Base-by-base conservation (phyloP, 768 basidiomycete genomes). In the Mycena olivaceomarginata region DNA sequence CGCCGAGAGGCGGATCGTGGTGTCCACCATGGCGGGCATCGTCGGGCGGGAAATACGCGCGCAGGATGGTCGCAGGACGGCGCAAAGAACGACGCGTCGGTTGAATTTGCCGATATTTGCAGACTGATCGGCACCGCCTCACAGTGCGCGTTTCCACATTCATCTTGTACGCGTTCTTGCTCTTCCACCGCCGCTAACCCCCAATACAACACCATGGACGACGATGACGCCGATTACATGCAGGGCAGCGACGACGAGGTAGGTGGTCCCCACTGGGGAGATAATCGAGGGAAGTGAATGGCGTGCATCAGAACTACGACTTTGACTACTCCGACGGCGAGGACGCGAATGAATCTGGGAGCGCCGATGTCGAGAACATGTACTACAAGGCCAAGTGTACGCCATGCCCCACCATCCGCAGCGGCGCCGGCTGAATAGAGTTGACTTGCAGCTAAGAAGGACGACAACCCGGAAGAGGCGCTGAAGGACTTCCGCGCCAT, bases 361-460 rank as follows among this genome's bases (percentile, higher is more conserved):
- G 92, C 69, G 95, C 93, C 37, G 98, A 98, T 86, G 93, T 98
- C 60, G 98, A 99, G 88, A 99, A 99, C 83, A 93, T 97, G 92
- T 99, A 99, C 87, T 99, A 99, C 85, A 95, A 94, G 65, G 98
- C 98, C 13, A 99, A 99, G 86, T 94, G 98, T 99, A 79, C 67
- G 94, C 85, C 71, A 37, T 75, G 56, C 22, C 56, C 5, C 57
- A 10, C 45, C 13, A 5, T 68, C 60, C 67, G 56, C 60, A 43
- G 22, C 46, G 22, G 48, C 25, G 12, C 56, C 56, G 25, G 62
- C 68, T 76, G 66, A 75, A 70, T 74, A 72, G 13, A 76, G n/a
- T 72, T 68, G 41, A n/a, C 41, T 31, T 13, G 25, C 80, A 98
- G 97, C 94, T 40, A 94, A 96, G 87, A 98, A 98, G 84, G 97